phyloP scores from a whole-genome alignment of 345 rosid species.

The Eucalyptus tenuipes region DNA sequence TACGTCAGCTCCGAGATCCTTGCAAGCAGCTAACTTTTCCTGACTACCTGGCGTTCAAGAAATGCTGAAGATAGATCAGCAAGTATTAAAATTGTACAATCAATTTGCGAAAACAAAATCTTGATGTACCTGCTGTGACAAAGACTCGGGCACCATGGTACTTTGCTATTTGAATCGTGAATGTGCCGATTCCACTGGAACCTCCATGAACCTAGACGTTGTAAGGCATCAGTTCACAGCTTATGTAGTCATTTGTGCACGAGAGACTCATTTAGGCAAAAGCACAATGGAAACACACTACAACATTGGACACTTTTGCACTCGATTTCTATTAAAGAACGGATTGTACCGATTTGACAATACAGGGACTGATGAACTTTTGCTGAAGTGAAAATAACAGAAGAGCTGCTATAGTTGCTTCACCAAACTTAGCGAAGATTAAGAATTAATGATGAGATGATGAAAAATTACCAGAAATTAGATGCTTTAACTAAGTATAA shows the following conservation, averaged over 20 bases:
- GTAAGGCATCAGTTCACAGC: not conserved
- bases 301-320: not conserved
- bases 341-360: not conserved
- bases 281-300: not conserved
- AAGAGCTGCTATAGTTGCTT: not conserved
- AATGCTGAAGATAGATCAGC: not conserved
- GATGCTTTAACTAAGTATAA: not conserved
- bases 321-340: not conserved
- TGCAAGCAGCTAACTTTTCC: slow-evolving; percentile 69
- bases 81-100: not conserved
- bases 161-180: slow-evolving; percentile 77
- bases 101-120: not conserved
- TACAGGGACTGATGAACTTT: not conserved
- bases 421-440: not conserved
- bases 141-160: slow-evolving; percentile 52
- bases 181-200: slow-evolving; percentile 87
- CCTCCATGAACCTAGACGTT: slow-evolving; percentile 70
- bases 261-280: not conserved
- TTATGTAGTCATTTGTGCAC: not conserved
- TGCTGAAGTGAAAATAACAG: not conserved
- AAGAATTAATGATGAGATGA: not conserved
- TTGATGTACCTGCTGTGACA: slow-evolving; percentile 63
- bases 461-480: not conserved
- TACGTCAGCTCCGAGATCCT: slow-evolving; percentile 85
- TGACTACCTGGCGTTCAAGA: slow-evolving; percentile 38